These are phyloP conservation scores for Aspergillus mulundensis DNA, from an alignment of 495 filamentous ascomycete genomes.

Conservation along the genomic window DNA sequence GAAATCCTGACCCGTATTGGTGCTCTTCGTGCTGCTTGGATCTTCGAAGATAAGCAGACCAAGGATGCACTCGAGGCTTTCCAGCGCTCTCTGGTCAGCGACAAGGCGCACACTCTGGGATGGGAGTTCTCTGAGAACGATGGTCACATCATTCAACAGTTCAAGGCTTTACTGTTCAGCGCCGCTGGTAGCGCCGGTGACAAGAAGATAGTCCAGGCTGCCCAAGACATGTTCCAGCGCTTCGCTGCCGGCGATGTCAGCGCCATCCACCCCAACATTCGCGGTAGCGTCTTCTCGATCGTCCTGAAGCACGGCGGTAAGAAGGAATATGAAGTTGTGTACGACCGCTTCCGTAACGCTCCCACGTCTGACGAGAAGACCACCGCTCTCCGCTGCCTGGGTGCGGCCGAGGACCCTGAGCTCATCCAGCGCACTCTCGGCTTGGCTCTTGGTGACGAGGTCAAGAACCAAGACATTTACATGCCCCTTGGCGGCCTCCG, in stretches of 20 bases:
- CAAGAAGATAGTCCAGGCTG: conserved; percentile 52
- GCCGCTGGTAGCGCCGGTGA: conserved; percentile 59
- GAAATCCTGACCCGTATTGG: conserved; percentile 77
- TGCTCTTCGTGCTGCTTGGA: conserved; percentile 74
- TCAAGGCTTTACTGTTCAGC: conserved; percentile 64
- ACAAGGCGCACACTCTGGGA: conserved; percentile 77
- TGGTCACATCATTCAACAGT: conserved; percentile 84
- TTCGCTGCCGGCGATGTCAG: conserved; percentile 54
- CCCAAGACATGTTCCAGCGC: conserved; percentile 61
- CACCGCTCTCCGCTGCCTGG: conserved; percentile 84
- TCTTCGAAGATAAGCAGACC: conserved; percentile 75
- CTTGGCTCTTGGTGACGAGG: conserved; percentile 71
- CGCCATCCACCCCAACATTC: conserved; percentile 66
- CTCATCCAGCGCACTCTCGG: conserved; percentile 78
- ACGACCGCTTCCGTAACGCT: conserved; percentile 81
- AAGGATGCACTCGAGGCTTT: conserved; percentile 76
- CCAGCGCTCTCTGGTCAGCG: conserved; percentile 67
- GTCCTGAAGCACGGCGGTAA: conserved; percentile 58
- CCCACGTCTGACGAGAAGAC: conserved; percentile 90
- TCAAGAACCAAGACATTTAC: conserved; percentile 96
- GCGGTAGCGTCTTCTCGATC: conserved; percentile 58
- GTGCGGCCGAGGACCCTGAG: conserved; percentile 68
- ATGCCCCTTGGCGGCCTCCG: conserved; percentile 77
- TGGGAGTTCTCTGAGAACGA: conserved; percentile 84
- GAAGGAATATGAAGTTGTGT: conserved; percentile 65